Evolutionary conservation across 2,329 filamentous ascomycete species (phyloP), one percentile per base, ranked within the genome.

Genomic region (Cordyceps cicadae): DNA sequence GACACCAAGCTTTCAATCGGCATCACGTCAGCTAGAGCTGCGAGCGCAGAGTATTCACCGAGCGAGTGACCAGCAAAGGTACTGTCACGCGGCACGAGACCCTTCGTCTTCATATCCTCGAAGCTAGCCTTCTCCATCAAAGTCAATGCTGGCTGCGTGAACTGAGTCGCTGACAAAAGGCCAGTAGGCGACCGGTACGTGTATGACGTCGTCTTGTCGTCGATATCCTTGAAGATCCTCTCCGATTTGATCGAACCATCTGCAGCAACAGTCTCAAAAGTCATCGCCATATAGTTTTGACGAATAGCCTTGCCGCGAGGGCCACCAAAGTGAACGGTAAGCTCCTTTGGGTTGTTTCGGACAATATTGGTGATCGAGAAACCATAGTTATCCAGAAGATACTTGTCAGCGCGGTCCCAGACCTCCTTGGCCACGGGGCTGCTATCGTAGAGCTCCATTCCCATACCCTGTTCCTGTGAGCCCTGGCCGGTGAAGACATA

Each of bases 71-170:
- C 94, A 15, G 94, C 94, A 73, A 99, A 99, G 67, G 89, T 96
- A 83, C 91, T 97, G 79, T 97, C 93, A 62, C 91, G 84, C 68
- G 96, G 92, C 37, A 99, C 93, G 39, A 99, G 85, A 63, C 95
- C 94, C 83, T 96, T 97, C 69, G 92, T 84, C 71, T 91, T 91
- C 94, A 99, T 97, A 75, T 99, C 95, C 77, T 97, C 94, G 68
- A 99, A 99, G 69, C 91, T 96, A 62, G 94, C 94, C 84, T 99
- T 99, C 81, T 99, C 94, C 95, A 99, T 99, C 54, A 99, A 83
- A 0, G 94, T 99, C 68, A 99, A 80, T 55, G 94, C 94, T 39
- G 94, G 94, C 77, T 99, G 94, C 0, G 94, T 99, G 80, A 99
- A 99, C 73, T 99, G 94, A 5, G 94, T 99, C 4, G 95, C 94